Base-by-base conservation (phyloP, 805 yeast genomes). In the Candida maesae region DNA sequence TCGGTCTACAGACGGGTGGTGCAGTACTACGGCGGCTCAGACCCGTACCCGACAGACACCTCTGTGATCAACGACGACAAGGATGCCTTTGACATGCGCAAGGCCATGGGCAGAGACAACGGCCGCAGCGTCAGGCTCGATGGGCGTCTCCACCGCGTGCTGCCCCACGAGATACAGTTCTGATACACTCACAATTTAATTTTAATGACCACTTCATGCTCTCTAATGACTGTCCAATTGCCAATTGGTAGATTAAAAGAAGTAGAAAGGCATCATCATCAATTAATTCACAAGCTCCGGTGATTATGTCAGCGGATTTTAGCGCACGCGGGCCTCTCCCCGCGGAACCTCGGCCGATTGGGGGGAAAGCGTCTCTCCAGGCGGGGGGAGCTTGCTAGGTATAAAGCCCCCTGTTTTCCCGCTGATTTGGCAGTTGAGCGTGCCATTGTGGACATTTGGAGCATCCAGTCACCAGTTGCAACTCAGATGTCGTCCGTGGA, bases 71-170 rank as follows among this genome's bases (percentile, higher is more conserved):
- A 78, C 49, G 96, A 90, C 61, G 74, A 72, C 16, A 72, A 76
- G 35, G 97, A 91, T 67, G 98, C 96, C 0, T 90, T 78, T 60
- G 95, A 87, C 59, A 84, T 85, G 95, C 65, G 95, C 41, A 77
- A 79, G 53, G 68, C 78, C 21, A 68, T 82, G 63, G 68, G 67
- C 5, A 62, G 87, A 39, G 91, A 85, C 55, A 53, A 55, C 1
- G 69, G 75, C 0, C 48, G 64, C 9, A 77, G 84, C 14, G 67
- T 78, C 4, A 58, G 91, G 41, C 60, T 61, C 1, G 73, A 84
- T 52, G 95, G 95, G 0, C 69, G 78, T 19, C 70, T 73, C 18
- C 68, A 69, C 24, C 67, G 76, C 47, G 84, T 80, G 13, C 62
- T 76, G 38, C 93, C 95, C 0, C 72, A 77, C 27, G 91, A 85